These are phyloP conservation scores for Kodamaea lidongshanica DNA, from an alignment of 805 yeast species.

Conservation along the genomic window DNA sequence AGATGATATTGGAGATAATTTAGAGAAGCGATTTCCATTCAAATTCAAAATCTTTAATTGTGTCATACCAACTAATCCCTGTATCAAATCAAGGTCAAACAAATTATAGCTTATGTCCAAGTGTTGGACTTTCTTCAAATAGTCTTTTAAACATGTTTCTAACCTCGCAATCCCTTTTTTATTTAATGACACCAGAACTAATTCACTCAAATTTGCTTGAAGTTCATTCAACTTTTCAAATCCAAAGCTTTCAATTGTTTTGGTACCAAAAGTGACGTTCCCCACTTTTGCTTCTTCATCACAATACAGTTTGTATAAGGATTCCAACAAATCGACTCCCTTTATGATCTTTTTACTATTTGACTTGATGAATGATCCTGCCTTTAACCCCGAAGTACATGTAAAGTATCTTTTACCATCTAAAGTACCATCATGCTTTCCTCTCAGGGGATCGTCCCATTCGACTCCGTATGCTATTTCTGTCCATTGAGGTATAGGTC, in stretches of 20 bases:
- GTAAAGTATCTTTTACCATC: conserved; percentile 53
- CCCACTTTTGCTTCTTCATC: conserved; percentile 19
- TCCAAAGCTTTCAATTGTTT: conserved; percentile 58
- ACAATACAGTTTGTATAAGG: conserved; percentile 43
- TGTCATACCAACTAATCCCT: conserved; percentile 32
- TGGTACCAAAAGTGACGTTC: conserved; percentile 46
- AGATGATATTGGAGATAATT: too few relatives aligned
- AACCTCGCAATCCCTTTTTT: conserved; percentile 26
- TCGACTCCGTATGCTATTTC: conserved; percentile 67
- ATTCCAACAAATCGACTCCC: conserved; percentile 37
- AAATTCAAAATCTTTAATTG: conserved; percentile 39
- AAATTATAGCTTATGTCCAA: conserved; percentile 62
- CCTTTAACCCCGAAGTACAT: conserved; percentile 19
- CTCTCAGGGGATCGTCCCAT: conserved; percentile 71
- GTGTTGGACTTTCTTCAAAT: conserved; percentile 8
- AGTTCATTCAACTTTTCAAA: conserved; percentile 49
- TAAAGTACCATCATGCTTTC: conserved; percentile 64
- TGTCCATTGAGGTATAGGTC: conserved; percentile 41
- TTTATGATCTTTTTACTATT: conserved; percentile 27
- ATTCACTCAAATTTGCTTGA: conserved; percentile 41
- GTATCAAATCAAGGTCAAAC: conserved; percentile 28
- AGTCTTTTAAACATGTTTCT: too few relatives aligned
- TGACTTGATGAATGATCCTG: conserved; percentile 62
- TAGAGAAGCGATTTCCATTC: conserved; percentile 46
- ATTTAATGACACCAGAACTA: conserved; percentile 48